Base-by-base conservation (phyloP, 768 basidiomycete species). In the Serpula lacrymans region DNA sequence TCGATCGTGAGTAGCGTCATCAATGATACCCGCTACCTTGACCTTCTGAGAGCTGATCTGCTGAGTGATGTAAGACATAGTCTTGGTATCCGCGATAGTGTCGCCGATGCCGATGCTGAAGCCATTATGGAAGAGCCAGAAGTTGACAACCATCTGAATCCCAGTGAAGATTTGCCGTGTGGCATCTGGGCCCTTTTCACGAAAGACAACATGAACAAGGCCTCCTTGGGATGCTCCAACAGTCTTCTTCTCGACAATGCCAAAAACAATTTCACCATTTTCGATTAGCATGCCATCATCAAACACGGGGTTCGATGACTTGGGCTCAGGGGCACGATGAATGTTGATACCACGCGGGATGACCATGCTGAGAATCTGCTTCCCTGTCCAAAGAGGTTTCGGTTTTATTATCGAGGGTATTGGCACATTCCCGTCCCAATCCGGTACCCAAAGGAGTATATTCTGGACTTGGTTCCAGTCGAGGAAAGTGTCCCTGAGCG, bases 101-200 rank as follows among this genome's bases (percentile, higher is more conserved):
- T 98, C 96, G 27, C 95, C 96, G 47, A 99, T 99, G 41, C 96
- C 96, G 55, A 98, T 98, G 51, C 89, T 92, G 75, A 98, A 99
- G 26, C 96, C 95, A 47, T 94, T 94, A 67, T 99, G 96, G 72
- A 98, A 90, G 6, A 98, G 75, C 95, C 95, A 99, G 62, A 80
- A 98, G 64, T 99, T 97, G 66, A 98, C 92, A 41, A 98, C 83
- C 72, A 79, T 87, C 57, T 99, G 96, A 2, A 95, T 71, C 14
- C 93, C 94, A 7, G 88, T 91, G 68, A 98, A 97, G 28, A 97
- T 80, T 46, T 82, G 79, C 22, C 88, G 75, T 6, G 92, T 91
- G 13, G 86, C 84, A 54, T 95, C 91, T 2, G 91, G 91, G 0
- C 96, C 96, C 60, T 95, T 92, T 65, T 99, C 95, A 37, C 95